These are phyloP conservation scores for Xylaria curta DNA, from an alignment of 495 filamentous ascomycete species.

Conservation along the genomic window DNA sequence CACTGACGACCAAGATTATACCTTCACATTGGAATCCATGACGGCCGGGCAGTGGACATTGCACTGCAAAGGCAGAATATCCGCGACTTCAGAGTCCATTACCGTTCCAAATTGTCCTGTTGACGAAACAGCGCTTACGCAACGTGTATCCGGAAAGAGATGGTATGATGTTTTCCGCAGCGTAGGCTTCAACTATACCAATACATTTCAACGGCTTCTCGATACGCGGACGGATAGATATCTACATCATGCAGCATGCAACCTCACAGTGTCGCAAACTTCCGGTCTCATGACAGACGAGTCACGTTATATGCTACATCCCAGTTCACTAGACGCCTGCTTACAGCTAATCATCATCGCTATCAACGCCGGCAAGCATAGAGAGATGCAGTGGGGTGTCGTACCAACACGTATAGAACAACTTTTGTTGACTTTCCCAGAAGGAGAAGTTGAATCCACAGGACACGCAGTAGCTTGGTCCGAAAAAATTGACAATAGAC, in stretches of 20 bases:
- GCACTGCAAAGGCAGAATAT: constrained; percentile 26
- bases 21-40: constrained; percentile 11
- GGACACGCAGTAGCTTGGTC: constrained; percentile 25
- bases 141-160: neutral
- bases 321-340: neutral
- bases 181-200: constrained; percentile 5
- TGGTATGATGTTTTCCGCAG: neutral
- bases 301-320: constrained; percentile 11
- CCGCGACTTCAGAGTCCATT: constrained; percentile 1
- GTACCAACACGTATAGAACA: constrained; percentile 12
- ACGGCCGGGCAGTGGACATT: constrained; percentile 12
- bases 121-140: neutral
- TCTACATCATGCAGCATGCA: neutral
- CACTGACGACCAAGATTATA: neutral
- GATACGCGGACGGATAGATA: constrained; percentile 9
- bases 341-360: constrained; percentile 4
- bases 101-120: neutral
- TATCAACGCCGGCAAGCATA: neutral
- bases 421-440: constrained; percentile 6
- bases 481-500: constrained; percentile 13
- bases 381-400: constrained; percentile 9
- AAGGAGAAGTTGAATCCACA: neutral
- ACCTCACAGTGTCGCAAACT: neutral
- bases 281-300: neutral
- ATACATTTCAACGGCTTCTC: neutral